A percentile compares a stretch with the other conserved stretches of the same genome.
Conservation (phyloP, 495 filamentous ascomycete genomes). For the Hapsidospora chrysogenum region DNA sequence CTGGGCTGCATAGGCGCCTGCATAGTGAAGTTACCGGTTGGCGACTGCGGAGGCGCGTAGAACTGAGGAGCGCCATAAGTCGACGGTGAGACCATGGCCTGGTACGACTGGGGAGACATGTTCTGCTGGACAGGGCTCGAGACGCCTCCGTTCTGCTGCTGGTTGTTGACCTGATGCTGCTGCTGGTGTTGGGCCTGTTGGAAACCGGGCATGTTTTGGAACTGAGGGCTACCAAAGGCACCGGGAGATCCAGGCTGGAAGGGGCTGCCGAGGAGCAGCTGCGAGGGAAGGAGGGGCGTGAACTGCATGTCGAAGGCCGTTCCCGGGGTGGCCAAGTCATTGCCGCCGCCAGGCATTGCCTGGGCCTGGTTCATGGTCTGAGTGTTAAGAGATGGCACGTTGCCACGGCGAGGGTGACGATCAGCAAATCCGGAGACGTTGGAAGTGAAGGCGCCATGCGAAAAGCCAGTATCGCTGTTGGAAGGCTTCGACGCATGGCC, state of each 20-base stretch:
- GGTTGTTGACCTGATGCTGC: constrained; percentile 38
- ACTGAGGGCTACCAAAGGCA: constrained; percentile 79
- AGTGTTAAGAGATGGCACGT: constrained; percentile 91
- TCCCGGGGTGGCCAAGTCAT: constrained; percentile 72
- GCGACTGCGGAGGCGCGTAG: constrained; percentile 63
- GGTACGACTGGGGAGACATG: constrained; percentile 59
- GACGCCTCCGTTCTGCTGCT: constrained; percentile 37
- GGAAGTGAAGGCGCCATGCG: constrained; percentile 73
- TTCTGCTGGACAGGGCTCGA: constrained; percentile 31
- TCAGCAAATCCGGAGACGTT: constrained; percentile 70
- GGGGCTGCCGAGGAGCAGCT: constrained; percentile 85
- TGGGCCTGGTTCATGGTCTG: constrained; percentile 33
- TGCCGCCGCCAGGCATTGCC: constrained; percentile 21
- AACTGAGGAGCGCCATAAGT: constrained; percentile 57
- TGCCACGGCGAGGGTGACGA: constrained; percentile 61
- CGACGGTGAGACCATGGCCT: constrained; percentile 61
- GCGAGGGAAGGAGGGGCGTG: constrained; percentile 84
- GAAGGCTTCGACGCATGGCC: constrained; percentile 56
- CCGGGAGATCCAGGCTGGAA: constrained; percentile 91
- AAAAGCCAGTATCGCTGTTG: constrained; percentile 73
- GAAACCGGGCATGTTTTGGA: constrained; percentile 67
- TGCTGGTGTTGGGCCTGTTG: constrained; percentile 50
- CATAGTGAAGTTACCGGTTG: constrained; percentile 53
- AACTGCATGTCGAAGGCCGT: constrained; percentile 96
- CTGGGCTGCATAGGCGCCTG: constrained; percentile 29